These are phyloP conservation scores for Saururus chinensis DNA, from an alignment of 164 flowering plant species.

Conservation along the genomic window DNA sequence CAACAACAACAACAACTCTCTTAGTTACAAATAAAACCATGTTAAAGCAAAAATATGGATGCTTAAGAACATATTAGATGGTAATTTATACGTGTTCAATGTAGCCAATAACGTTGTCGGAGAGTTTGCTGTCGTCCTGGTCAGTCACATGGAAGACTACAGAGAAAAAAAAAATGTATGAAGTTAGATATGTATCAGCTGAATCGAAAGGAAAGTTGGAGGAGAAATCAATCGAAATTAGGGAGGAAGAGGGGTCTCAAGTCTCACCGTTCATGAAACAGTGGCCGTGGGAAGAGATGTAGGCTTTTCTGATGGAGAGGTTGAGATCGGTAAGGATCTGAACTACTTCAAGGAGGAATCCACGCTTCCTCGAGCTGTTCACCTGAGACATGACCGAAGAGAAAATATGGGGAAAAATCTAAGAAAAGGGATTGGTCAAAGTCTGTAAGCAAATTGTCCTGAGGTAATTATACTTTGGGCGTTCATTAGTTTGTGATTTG, in stretches of 20 bases:
- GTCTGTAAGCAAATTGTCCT: too few relatives aligned
- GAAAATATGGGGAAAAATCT: background rate
- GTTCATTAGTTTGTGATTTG: too few relatives aligned
- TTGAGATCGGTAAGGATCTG: constrained; percentile 81
- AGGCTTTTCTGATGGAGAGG: constrained; percentile 64
- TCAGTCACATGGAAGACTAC: constrained; percentile 95
- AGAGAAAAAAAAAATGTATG: background rate
- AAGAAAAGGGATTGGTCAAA: too few relatives aligned
- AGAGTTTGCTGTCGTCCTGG: constrained; percentile 62
- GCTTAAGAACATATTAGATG: too few relatives aligned
- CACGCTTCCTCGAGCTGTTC: constrained; percentile 31
- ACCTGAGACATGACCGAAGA: constrained; percentile 10
- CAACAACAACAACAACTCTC: background rate
- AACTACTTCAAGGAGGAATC: constrained; percentile 64
- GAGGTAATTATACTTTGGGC: too few relatives aligned
- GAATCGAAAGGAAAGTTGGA: too few relatives aligned
- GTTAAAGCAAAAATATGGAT: too few relatives aligned
- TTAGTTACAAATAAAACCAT: too few relatives aligned
- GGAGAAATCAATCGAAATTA: too few relatives aligned
- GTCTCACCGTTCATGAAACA: constrained; percentile 95
- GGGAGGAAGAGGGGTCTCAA: too few relatives aligned
- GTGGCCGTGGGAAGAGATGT: constrained; percentile 87
- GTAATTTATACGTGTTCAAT: constrained; percentile 53
- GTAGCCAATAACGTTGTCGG: constrained; percentile 63
- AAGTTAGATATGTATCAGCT: too few relatives aligned